phyloP scores from a whole-genome alignment of 2,329 filamentous ascomycete species.

The Colletotrichum horii region DNA sequence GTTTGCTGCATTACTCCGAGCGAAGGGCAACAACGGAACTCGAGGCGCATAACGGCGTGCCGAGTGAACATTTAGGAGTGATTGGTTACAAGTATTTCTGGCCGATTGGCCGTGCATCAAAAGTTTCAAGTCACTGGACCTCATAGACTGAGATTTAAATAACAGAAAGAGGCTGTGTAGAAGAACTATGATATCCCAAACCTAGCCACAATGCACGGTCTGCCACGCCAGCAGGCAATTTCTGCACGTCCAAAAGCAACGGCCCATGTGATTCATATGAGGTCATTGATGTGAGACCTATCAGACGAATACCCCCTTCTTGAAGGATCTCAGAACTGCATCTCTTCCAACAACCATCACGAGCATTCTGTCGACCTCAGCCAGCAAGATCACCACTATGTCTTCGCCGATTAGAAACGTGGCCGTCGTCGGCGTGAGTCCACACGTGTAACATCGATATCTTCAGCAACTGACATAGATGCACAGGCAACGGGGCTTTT shows the following conservation, averaged over 20 bases:
- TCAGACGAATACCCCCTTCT: not conserved
- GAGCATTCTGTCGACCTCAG: accelerated
- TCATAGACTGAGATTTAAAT: not conserved
- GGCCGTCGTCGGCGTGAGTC: constrained; percentile 2
- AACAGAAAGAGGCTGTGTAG: not conserved
- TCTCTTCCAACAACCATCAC: not conserved
- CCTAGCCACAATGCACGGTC: not conserved
- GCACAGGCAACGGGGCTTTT: constrained; percentile 33
- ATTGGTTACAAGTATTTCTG: not conserved
- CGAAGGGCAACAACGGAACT: not conserved
- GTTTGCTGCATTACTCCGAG: not conserved
- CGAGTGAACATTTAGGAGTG: not conserved
- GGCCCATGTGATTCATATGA: not conserved
- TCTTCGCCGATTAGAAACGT: not conserved
- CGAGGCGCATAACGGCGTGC: not conserved
- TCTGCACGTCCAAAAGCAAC: not conserved
- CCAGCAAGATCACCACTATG: accelerated
- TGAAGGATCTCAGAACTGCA: not conserved
- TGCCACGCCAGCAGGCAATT: not conserved
- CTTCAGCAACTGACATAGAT: not conserved
- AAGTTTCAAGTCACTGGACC: not conserved
- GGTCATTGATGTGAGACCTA: not conserved
- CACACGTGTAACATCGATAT: not conserved
- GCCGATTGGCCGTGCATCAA: not conserved
- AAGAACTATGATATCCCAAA: not conserved